Evolutionary conservation across 163 green algal genomes (phyloP).

Genomic region (Coccomyxa subellipsoidea): DNA sequence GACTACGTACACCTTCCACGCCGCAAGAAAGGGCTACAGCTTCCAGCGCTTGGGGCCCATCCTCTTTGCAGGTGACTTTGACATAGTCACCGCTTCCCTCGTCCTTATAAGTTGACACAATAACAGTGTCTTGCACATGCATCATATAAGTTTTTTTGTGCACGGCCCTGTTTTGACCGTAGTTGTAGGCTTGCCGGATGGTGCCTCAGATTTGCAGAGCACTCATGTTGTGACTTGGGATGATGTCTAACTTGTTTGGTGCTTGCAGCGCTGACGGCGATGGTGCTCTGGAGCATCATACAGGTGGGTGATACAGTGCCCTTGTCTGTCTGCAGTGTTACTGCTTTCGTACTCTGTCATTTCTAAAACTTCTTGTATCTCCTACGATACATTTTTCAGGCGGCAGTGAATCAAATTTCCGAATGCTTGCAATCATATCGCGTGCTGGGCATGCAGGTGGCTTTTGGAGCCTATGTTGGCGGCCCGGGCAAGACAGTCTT

Average conservation of each 20-base stretch:
- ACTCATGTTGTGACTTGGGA: too few species aligned
- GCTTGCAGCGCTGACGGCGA: conserved; percentile 33
- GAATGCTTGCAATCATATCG: too few species aligned
- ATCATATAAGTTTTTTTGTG: neutral
- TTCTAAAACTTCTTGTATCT: too few species aligned
- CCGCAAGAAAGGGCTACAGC: conserved; percentile 50
- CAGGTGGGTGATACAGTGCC: too few species aligned
- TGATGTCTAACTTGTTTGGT: too few species aligned
- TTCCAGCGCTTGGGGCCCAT: conserved; percentile 59
- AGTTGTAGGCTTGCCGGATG: too few species aligned
- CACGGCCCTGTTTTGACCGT: neutral
- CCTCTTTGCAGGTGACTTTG: conserved; percentile 28
- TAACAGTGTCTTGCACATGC: neutral
- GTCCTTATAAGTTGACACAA: neutral
- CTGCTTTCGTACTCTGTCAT: too few species aligned
- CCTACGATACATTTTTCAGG: too few species aligned
- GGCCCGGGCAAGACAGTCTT: conserved; percentile 45
- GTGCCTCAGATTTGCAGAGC: too few species aligned
- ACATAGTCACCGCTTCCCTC: neutral
- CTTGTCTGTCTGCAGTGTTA: too few species aligned
- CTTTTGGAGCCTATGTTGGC: neutral
- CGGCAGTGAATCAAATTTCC: too few species aligned
- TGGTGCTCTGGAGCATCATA: conserved; percentile 62
- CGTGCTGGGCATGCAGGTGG: too few species aligned
- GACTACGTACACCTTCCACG: conserved; percentile 69